Base-by-base conservation (phyloP, 768 basidiomycete genomes). In the Gelatoporia subvermispora region DNA sequence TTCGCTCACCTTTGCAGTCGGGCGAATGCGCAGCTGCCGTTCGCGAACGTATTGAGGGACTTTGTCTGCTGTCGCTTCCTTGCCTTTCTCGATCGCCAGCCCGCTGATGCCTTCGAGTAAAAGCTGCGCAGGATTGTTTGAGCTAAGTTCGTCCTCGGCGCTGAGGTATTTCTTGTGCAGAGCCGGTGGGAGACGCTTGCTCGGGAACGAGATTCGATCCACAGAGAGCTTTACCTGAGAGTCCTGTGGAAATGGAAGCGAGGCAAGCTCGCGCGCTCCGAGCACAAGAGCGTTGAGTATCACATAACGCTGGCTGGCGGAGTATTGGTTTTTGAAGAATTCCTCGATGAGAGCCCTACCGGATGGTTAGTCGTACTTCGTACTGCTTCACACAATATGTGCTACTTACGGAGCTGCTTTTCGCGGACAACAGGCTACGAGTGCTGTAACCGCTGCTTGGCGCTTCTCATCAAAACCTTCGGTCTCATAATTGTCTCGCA, bases 281-380 rank as follows among this genome's bases (percentile, higher is more conserved):
- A 93, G 66, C 0, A 89, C 91, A 10, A 99, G 71, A 1, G 92
- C 86, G 52, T 88, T 93, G 18, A 98, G 74, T 55, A 93, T 91
- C 9, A 81, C 78, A 52, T 80, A 88, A 8, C 94, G 84, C 57
- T 97, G 93, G 24, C 83, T 77, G 16, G 81, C 78, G 0, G 96
- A 94, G 65, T 95, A 96, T 54, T 95, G 91, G 41, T 87, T 88
- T 56, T 84, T 84, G 72, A 98, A 99, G 66, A 93, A 94, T 60
- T 96, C 90, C 62, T 95, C 92, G 45, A 91, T 83, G 9, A 97
- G 71, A 28, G 80, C 76, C 3, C 94, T 96, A 60, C 9, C n/a
- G n/a, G n/a, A n/a, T n/a, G n/a, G n/a, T n/a, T n/a, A n/a, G n/a
- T n/a, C n/a, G n/a, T n/a, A n/a, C n/a, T n/a, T 16, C 43, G 15